These are phyloP conservation scores for Colletotrichum sp. DNA, from an alignment of 2,329 filamentous ascomycete genomes.

Conservation along the genomic window DNA sequence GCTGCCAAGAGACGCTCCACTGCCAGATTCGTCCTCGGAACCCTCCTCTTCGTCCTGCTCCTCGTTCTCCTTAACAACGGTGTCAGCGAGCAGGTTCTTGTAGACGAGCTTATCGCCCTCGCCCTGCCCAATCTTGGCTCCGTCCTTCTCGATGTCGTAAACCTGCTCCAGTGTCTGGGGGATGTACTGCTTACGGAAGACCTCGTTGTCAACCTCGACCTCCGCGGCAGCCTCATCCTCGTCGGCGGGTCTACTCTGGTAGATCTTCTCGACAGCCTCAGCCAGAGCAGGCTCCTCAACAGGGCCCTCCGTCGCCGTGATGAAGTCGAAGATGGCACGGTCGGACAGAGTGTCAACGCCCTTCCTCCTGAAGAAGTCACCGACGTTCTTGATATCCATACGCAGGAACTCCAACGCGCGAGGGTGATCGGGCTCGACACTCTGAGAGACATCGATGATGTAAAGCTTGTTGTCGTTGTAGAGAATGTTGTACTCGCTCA, in stretches of 20 bases:
- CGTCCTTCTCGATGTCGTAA: conserved; percentile 93
- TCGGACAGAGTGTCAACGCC: conserved; percentile 83
- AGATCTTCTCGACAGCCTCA: conserved; percentile 69
- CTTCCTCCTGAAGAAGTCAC: conserved; percentile 88
- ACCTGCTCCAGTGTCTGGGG: conserved; percentile 95
- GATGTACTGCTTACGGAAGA: conserved; percentile 96
- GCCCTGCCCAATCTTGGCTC: conserved; percentile 75
- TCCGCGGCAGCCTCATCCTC: conserved; percentile 59
- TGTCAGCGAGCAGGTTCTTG: conserved; percentile 79
- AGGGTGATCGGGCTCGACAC: conserved; percentile 95
- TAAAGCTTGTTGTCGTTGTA: conserved; percentile 84
- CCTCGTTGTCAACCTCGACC: conserved; percentile 82
- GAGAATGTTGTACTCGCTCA: conserved; percentile 97
- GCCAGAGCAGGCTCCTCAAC: conserved; percentile 66
- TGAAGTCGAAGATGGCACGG: conserved; percentile 82
- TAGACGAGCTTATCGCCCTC: conserved; percentile 83
- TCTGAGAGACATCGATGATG: conserved; percentile 97
- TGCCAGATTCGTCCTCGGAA: conserved; percentile 49
- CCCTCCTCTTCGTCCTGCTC: conserved; percentile 41
- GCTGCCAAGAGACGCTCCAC: conserved; percentile 51
- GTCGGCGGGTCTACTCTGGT: conserved; percentile 57
- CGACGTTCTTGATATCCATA: conserved; percentile 98
- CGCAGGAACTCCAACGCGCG: conserved; percentile 90
- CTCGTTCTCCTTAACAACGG: conserved; percentile 49
- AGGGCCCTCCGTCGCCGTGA: conserved; percentile 67